Evolutionary conservation across 2,329 filamentous ascomycete genomes (phyloP).

Genomic region (Alternaria rosae): DNA sequence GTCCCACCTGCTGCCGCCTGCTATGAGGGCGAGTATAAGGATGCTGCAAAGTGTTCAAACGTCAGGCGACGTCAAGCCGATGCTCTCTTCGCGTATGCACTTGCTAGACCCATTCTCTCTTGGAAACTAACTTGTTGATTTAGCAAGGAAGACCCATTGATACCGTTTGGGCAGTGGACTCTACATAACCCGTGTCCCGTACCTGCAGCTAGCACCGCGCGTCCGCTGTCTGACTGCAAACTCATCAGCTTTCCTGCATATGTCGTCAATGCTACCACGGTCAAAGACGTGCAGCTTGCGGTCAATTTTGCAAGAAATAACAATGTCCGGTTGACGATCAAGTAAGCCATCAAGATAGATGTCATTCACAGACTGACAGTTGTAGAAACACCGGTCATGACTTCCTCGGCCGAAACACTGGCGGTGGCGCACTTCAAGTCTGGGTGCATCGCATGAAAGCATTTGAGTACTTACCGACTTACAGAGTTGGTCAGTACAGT

Average conservation of each 20-base stretch:
- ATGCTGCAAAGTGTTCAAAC: constrained; percentile 24
- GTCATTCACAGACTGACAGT: constrained; percentile 4
- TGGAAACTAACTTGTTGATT: neutral
- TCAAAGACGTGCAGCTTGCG: constrained; percentile 36
- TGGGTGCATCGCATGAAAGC: constrained; percentile 37
- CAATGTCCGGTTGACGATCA: constrained; percentile 42
- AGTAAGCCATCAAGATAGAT: constrained; percentile 17
- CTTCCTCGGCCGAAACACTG: constrained; percentile 35
- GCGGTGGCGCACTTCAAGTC: constrained; percentile 37
- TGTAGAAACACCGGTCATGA: constrained; percentile 42
- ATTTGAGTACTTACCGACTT: constrained; percentile 32
- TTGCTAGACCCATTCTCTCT: neutral
- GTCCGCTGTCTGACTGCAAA: constrained; percentile 26
- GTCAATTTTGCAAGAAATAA: constrained; percentile 42
- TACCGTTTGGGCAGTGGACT: constrained; percentile 31
- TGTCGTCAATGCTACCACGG: constrained; percentile 34
- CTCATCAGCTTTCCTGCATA: constrained; percentile 31
- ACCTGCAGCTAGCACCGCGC: constrained; percentile 7
- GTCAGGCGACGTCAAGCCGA: constrained; percentile 16
- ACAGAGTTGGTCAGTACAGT: constrained; percentile 28
- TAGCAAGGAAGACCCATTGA: constrained; percentile 36
- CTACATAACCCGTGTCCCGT: constrained; percentile 29
- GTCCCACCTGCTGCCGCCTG: constrained; percentile 38
- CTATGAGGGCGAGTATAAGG: constrained; percentile 31
- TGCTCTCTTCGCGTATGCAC: constrained; percentile 30